Percentiles rank a stretch among this genome's conserved stretches.
Evolutionary conservation across 371 early-diverging fungal genomes (phyloP).

Genomic region (Chytridium lagenaria): DNA sequence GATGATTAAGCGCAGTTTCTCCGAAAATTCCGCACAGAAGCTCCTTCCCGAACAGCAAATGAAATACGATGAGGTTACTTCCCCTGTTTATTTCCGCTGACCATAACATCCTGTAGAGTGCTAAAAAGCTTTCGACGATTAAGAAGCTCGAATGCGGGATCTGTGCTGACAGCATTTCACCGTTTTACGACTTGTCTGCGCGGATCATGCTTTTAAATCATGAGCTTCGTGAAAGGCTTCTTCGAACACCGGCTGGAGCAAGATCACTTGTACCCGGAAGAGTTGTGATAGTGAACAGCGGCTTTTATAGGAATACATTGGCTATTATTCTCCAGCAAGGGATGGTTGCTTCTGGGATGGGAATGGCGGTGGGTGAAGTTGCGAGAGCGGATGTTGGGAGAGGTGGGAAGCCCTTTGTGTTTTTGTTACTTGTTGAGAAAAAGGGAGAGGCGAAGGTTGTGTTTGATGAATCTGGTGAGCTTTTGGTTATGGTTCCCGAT

Average conservation of each 20-base stretch:
- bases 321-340: slow-evolving; percentile 69
- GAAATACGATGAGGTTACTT: slow-evolving; percentile 40
- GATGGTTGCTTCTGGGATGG: slow-evolving; percentile 29
- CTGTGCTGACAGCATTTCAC: slow-evolving; percentile 76
- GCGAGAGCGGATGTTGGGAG: slow-evolving; percentile 8
- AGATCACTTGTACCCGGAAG: slow-evolving; percentile 74
- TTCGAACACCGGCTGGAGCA: slow-evolving; percentile 65
- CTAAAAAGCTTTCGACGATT: slow-evolving; percentile 62
- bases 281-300: slow-evolving; percentile 74
- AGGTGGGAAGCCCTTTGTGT: slow-evolving; percentile 33
- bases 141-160: slow-evolving; percentile 82
- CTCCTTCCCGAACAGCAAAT: slow-evolving; percentile 67
- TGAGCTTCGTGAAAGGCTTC: slow-evolving; percentile 67
- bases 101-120: slow-evolving; percentile 45
- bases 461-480: slow-evolving; percentile 26
- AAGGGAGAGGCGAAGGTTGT: background rate
- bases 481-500: background rate
- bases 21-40: slow-evolving; percentile 84
- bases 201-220: slow-evolving; percentile 64
- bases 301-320: slow-evolving; percentile 68
- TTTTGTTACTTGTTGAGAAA: slow-evolving; percentile 33
- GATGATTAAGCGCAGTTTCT: slow-evolving; percentile 98
- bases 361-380: background rate
- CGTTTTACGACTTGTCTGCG: slow-evolving; percentile 73
- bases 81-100: background rate